Base-by-base conservation (phyloP, 2,329 filamentous ascomycete genomes). In the Ilyonectria robusta region DNA sequence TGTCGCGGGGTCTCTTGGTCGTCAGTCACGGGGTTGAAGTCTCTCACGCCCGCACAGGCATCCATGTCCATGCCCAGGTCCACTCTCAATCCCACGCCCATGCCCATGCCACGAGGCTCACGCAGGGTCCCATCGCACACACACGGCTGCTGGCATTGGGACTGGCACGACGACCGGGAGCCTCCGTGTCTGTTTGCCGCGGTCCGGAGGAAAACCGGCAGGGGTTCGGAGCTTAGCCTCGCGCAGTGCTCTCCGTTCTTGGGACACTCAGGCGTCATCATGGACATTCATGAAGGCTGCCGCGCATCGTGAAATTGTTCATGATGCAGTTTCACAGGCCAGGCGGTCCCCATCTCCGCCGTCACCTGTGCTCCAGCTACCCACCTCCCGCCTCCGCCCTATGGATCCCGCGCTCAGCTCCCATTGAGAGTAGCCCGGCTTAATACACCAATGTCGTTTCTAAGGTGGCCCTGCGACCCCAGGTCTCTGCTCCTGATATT, bases 41-140 rank as follows among this genome's bases (percentile, higher is more conserved):
- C 58, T 61, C 53, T 51, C 63, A 57, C 58, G 57, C 63, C 48
- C 35, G 26, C 48, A 31, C 29, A 11, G 29, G 50, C 50, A 62
- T 62, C 53, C 37, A 62, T 58, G 53, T 46, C 58, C 44, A 47
- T 60, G 62, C 51, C 46, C 57, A 53, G 60, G 59, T 53, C 50
- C 48, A 61, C 53, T 60, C 53, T 56, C 56, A 63, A 50, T 62
- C 50, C 46, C 44, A 56, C 50, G 50, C 50, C 59, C 58, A 53
- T 58, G 37, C 48, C 50, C 57, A 64, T 46, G 65, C 54, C 69
- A 75, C 69, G 73, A 73, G 67, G 62, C 60, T 72, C 73, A 70
- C 70, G 71, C 68, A 75, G 73, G 73, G 70, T 74, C 70, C 61
- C 57, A 60, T 62, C 65, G 62, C 66, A 67, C 69, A 65, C n/a